Base-by-base conservation (phyloP, 208 protist species). In the Polymyxa betae region DNA sequence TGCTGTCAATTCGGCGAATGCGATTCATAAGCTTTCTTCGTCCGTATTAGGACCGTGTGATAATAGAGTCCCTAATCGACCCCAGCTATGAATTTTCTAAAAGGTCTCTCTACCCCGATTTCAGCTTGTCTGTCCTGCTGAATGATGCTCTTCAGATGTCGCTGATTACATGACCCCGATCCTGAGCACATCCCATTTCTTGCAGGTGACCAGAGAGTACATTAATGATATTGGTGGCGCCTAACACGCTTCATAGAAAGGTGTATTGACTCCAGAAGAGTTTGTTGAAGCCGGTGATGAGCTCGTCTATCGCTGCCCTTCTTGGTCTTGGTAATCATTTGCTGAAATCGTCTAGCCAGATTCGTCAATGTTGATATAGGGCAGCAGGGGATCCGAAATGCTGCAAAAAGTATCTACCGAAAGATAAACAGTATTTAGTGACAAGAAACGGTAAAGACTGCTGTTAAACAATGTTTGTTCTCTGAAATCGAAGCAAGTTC, bases 391-490 rank as follows among this genome's bases (percentile, higher is more conserved):
- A 78, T 29, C 38, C 45, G 29, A 90, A 10, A 29, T n/a, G 77
- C 41, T 29, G 45, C 29, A 16, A 32, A 44, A 32, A n/a, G 0
- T 97, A 97, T 92, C 93, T 99, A 29, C 97, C 97, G 38, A 92
- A 94, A n/a, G 94, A 98, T 60, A 99, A 99, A 93, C 97, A 98
- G 93, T 99, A 96, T 91, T 94, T 99, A 10, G 94, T 98, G 5
- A 98, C 96, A 35, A 89, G 91, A 68, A 96, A 95, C 91, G 94
- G 93, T 96, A 89, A 32, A 77, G 24, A 38, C 44, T 40, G 72
- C 29, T 16, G 20, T 91, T 60, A 24, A 20, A 77, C 29, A 24
- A 89, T 29, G 40, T 82, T 24, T 89, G 20, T 24, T 77, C n/a
- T 20, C 40, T 77, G 20, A 82, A 12, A 49, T 32, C 16, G 12